These are phyloP conservation scores for Chlorencoelia australis DNA, from an alignment of 2,329 filamentous ascomycete species.

Conservation along the genomic window DNA sequence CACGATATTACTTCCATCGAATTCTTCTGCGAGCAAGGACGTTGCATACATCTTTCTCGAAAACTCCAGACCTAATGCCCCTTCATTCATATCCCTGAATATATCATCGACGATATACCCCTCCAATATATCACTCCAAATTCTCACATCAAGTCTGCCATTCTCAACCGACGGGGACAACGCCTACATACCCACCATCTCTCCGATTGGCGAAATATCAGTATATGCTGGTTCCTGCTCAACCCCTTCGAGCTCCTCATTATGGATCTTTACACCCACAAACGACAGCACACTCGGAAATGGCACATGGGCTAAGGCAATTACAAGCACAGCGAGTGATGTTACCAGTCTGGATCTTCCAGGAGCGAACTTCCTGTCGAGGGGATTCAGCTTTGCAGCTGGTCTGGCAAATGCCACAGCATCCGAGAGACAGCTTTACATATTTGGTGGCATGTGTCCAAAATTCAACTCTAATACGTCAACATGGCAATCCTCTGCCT, in stretches of 20 bases:
- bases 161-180: constrained; percentile 47
- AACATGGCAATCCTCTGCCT: constrained; percentile 56
- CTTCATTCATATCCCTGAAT: constrained; percentile 54
- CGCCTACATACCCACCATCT: constrained; percentile 59
- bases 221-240: constrained; percentile 68
- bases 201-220: constrained; percentile 57
- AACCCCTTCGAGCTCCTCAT: constrained; percentile 36
- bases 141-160: constrained; percentile 46
- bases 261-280: constrained; percentile 59
- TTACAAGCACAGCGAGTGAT: constrained; percentile 27
- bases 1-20: constrained; percentile 50
- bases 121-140: constrained; percentile 35
- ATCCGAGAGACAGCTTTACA: constrained; percentile 26
- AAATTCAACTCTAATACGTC: constrained; percentile 32
- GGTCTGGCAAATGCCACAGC: constrained; percentile 21
- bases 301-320: constrained; percentile 44
- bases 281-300: constrained; percentile 33
- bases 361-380: constrained; percentile 47
- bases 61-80: constrained; percentile 26
- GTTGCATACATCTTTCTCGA: constrained; percentile 59
- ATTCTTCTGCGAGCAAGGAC: constrained; percentile 37
- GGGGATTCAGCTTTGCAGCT: constrained; percentile 29
- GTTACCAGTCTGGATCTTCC: constrained; percentile 27
- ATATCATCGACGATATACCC: constrained; percentile 47
- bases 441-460: constrained; percentile 86